Percentiles rank a stretch among this genome's conserved stretches.
Evolutionary conservation across 352 stramenopile genomes (phyloP).

Genomic region (Pythium pyrilobum): DNA sequence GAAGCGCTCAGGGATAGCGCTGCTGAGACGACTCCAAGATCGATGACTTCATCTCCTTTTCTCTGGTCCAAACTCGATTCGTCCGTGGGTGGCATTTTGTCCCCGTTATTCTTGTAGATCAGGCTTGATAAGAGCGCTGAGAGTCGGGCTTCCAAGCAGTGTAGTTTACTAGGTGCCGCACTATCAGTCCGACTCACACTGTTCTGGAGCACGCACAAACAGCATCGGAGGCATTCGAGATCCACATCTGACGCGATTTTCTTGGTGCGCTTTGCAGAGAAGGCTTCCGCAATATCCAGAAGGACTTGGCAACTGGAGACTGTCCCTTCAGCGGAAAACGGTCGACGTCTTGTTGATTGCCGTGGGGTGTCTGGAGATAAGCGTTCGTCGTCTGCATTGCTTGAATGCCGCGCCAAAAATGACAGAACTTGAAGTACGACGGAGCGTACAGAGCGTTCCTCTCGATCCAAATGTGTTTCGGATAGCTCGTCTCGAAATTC

Average conservation of each 20-base stretch:
- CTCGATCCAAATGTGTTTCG: too few species aligned
- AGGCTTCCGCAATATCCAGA: not conserved
- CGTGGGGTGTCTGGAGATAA: too few species aligned
- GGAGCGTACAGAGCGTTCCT: too few species aligned
- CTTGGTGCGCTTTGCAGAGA: not conserved
- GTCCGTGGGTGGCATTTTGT: too few species aligned
- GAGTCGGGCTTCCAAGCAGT: too few species aligned
- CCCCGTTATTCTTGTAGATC: too few species aligned
- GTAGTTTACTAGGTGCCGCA: too few species aligned
- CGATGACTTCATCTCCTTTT: too few species aligned
- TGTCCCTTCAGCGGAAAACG: not conserved
- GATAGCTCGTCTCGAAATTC: too few species aligned
- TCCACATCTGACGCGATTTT: not conserved
- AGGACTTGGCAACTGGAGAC: not conserved
- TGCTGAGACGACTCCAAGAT: constrained; percentile 13
- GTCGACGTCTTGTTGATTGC: not conserved
- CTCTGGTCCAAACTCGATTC: too few species aligned
- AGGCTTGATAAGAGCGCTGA: too few species aligned
- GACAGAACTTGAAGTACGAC: not conserved
- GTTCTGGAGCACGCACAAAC: constrained; percentile 3
- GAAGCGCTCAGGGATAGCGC: constrained; percentile 8
- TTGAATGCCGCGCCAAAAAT: constrained; percentile 9
- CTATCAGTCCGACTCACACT: too few species aligned
- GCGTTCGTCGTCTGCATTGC: not conserved
- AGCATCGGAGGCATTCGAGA: constrained; percentile 5